Conservation (phyloP, 495 filamentous ascomycete species). For the Astrocystis sublimbata region DNA sequence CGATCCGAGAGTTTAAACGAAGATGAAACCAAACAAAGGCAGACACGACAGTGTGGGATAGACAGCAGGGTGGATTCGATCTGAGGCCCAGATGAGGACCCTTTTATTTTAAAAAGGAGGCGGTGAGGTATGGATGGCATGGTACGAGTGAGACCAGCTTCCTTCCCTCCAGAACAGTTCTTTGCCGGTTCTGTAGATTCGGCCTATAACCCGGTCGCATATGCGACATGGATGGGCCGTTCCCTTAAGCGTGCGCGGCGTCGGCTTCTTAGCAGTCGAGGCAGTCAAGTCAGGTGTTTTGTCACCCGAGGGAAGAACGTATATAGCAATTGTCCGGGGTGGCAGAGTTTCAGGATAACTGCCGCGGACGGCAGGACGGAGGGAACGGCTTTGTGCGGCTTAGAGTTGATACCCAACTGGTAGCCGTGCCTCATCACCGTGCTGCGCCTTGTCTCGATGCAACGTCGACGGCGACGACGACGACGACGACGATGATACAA, state of each 20-base stretch:
- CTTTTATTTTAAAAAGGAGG: neutral
- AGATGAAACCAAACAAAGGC: slow-evolving; percentile 3
- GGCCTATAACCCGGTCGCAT: neutral
- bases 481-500: too few relatives aligned
- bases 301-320: neutral
- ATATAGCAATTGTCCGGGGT: slow-evolving; percentile 8
- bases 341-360: slow-evolving; percentile 13
- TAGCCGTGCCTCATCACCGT: neutral
- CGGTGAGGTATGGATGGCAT: slow-evolving; percentile 11
- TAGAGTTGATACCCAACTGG: neutral
- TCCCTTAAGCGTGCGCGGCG: neutral
- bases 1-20: neutral
- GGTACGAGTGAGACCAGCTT: slow-evolving; percentile 8
- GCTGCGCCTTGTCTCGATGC: neutral
- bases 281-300: slow-evolving; percentile 20
- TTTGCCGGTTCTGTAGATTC: neutral
- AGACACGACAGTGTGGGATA: neutral
- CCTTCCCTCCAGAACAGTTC: neutral
- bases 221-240: slow-evolving; percentile 4
- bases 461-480: too few relatives aligned
- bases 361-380: neutral
- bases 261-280: slow-evolving; percentile 4
- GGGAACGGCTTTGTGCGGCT: neutral
- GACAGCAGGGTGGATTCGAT: neutral
- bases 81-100: slow-evolving; percentile 2